phyloP scores from a whole-genome alignment of 2,329 filamentous ascomycete genomes.

The Claviceps maximensis region DNA sequence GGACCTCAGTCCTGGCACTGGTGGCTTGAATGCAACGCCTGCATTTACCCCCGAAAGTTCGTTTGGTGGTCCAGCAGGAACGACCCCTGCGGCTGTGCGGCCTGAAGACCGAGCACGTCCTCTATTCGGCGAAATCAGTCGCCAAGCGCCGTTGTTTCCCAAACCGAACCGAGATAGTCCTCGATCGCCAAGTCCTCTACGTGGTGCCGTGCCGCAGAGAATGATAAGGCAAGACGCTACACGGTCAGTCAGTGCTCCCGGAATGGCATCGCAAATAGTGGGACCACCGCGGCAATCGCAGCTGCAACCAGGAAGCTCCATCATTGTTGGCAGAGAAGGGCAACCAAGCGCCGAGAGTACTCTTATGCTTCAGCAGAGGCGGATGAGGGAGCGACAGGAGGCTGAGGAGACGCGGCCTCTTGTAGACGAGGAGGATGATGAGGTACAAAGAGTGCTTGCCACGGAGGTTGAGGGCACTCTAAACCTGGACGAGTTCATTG shows the following conservation, averaged over 20 bases:
- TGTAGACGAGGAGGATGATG: slow-evolving; percentile 56
- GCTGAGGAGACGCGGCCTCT: slow-evolving; percentile 44
- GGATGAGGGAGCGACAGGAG: slow-evolving; percentile 39
- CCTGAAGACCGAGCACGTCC: slow-evolving; percentile 21
- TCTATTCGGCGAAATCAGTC: slow-evolving; percentile 42
- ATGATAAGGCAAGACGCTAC: slow-evolving; percentile 34
- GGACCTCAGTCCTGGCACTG: slow-evolving; percentile 42
- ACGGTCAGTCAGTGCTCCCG: slow-evolving; percentile 48
- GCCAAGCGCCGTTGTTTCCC: slow-evolving; percentile 39
- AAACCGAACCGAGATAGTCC: slow-evolving; percentile 44
- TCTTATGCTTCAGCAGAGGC: slow-evolving; percentile 37
- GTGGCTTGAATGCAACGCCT: slow-evolving; percentile 31
- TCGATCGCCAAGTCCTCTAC: slow-evolving; percentile 60
- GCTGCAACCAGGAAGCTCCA: slow-evolving; percentile 25
- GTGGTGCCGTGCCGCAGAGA: slow-evolving; percentile 40
- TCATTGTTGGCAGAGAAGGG: slow-evolving; percentile 24
- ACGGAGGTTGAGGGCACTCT: slow-evolving; percentile 49
- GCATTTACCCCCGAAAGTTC: slow-evolving; percentile 45
- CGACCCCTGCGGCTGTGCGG: slow-evolving; percentile 16
- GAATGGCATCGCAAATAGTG: slow-evolving; percentile 42
- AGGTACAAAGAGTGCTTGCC: slow-evolving; percentile 48
- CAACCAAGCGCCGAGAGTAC: slow-evolving; percentile 27
- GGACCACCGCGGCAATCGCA: slow-evolving; percentile 25
- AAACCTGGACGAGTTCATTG: slow-evolving; percentile 54
- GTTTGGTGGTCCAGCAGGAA: slow-evolving; percentile 36